phyloP scores from a whole-genome alignment of 2,329 filamentous ascomycete genomes.

The Phaeomoniella chlamydospora region DNA sequence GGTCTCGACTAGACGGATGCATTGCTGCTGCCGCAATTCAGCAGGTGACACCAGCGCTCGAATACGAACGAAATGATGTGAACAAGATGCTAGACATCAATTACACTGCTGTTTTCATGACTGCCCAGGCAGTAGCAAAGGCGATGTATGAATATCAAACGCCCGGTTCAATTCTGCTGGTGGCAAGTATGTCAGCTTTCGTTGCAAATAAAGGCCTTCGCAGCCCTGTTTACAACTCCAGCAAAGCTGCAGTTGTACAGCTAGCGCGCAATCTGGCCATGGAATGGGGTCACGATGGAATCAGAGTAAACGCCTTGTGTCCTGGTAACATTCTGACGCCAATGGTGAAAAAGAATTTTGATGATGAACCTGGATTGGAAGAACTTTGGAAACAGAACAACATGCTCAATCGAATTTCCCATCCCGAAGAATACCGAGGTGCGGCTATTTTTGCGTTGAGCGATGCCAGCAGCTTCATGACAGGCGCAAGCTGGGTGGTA shows the following conservation, averaged over 20 bases:
- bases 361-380: conserved; percentile 50
- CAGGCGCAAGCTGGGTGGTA: conserved; percentile 52
- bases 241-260: conserved; percentile 27
- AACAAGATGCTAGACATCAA: conserved; percentile 17
- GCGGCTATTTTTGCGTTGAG: conserved; percentile 55
- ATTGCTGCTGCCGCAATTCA: conserved; percentile 28
- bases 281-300: conserved; percentile 27
- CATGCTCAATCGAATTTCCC: conserved; percentile 23
- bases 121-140: conserved; percentile 7
- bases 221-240: conserved; percentile 24
- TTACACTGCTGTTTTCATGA: conserved; percentile 10
- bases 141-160: conserved; percentile 4
- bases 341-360: conserved; percentile 72
- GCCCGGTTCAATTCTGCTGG: conserved; percentile 8
- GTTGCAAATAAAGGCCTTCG: conserved; percentile 9
- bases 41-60: conserved; percentile 24
- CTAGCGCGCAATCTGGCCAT: conserved; percentile 25
- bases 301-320: conserved; percentile 39
- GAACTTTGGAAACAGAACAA: conserved; percentile 29
- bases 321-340: conserved; percentile 44
- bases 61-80: conserved; percentile 23
- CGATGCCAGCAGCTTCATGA: conserved; percentile 57
- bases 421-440: conserved; percentile 19
- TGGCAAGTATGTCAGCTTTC: conserved; percentile 11
- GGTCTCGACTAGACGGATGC: conserved; percentile 23